These are phyloP conservation scores for Lodderomyces orthopsilosis DNA, from an alignment of 1,139 yeast species.

Conservation along the genomic window DNA sequence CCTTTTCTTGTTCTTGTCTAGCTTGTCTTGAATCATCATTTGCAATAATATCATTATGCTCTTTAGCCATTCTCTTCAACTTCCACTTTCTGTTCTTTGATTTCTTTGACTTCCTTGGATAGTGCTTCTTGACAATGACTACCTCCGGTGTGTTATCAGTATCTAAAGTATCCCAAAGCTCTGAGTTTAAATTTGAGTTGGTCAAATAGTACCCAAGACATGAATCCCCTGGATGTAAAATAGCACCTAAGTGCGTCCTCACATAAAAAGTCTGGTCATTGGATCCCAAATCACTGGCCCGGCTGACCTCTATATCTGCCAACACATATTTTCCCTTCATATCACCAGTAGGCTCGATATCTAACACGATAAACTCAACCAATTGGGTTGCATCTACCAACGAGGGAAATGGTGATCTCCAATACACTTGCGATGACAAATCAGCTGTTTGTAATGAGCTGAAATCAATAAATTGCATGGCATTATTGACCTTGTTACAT, in stretches of 20 bases:
- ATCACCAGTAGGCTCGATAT: slow-evolving; percentile 90
- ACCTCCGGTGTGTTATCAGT: slow-evolving; percentile 78
- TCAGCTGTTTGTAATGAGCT: slow-evolving; percentile 79
- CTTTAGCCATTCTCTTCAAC: slow-evolving; percentile 96
- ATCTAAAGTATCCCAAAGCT: slow-evolving; percentile 73
- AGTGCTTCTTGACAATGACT: slow-evolving; percentile 85
- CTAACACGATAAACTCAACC: slow-evolving; percentile 87
- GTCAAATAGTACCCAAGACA: slow-evolving; percentile 85
- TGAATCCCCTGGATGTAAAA: slow-evolving; percentile 94
- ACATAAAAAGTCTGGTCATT: slow-evolving; percentile 80
- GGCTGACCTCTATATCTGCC: slow-evolving; percentile 87
- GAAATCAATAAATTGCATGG: slow-evolving; percentile 85
- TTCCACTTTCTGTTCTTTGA: slow-evolving; percentile 88
- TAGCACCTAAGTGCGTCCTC: slow-evolving; percentile 88
- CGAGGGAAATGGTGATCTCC: slow-evolving; percentile 84
- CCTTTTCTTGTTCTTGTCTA: slow-evolving; percentile 85
- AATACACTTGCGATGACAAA: slow-evolving; percentile 69
- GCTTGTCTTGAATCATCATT: slow-evolving; percentile 74
- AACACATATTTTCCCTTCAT: slow-evolving; percentile 77
- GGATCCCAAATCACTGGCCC: slow-evolving; percentile 80
- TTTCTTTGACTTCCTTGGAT: slow-evolving; percentile 75
- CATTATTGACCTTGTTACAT: slow-evolving; percentile 79
- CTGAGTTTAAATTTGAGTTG: slow-evolving; percentile 84
- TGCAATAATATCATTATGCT: slow-evolving; percentile 85
- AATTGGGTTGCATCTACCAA: slow-evolving; percentile 74